phyloP scores from a whole-genome alignment of 192 early-diverging fungal genomes.

The Phlyctochytrium bullatum region DNA sequence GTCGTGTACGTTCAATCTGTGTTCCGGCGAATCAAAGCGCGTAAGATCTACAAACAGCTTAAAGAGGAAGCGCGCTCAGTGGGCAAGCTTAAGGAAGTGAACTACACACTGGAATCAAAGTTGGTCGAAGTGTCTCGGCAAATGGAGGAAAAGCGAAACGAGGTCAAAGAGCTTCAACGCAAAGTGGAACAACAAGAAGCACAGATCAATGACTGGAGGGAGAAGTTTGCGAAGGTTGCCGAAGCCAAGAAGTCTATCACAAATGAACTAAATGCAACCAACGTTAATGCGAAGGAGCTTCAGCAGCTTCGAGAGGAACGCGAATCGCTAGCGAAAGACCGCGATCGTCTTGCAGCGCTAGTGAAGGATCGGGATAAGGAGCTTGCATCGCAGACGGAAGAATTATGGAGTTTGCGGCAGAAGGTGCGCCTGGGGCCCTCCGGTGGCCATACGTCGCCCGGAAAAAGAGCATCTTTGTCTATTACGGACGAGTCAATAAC shows the following conservation, averaged over 20 bases:
- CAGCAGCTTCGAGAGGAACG: constrained; percentile 46
- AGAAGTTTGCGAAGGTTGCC: constrained; percentile 67
- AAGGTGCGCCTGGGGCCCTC: neutral
- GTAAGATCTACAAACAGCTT: constrained; percentile 60
- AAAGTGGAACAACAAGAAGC: constrained; percentile 61
- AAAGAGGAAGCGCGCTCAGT: constrained; percentile 84
- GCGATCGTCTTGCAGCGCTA: constrained; percentile 50
- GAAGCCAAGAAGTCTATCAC: constrained; percentile 38
- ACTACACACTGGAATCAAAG: constrained; percentile 93
- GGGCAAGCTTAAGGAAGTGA: constrained; percentile 89
- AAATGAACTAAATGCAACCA: constrained; percentile 36
- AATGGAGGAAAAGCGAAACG: constrained; percentile 65
- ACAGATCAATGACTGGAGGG: constrained; percentile 65
- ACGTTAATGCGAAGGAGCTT: constrained; percentile 42
- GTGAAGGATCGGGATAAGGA: constrained; percentile 52
- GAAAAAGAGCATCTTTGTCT: constrained; percentile 23
- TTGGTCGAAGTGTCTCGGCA: constrained; percentile 90
- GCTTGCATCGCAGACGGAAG: constrained; percentile 43
- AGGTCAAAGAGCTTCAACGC: constrained; percentile 60
- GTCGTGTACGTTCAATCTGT: constrained; percentile 79
- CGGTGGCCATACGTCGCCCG: neutral
- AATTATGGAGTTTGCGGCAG: constrained; percentile 24
- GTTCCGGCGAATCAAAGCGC: constrained; percentile 69
- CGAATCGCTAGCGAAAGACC: constrained; percentile 44
- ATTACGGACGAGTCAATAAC: neutral